These are phyloP conservation scores for Mucor mucedo DNA, from an alignment of 371 early-diverging fungal genomes.

Conservation along the genomic window DNA sequence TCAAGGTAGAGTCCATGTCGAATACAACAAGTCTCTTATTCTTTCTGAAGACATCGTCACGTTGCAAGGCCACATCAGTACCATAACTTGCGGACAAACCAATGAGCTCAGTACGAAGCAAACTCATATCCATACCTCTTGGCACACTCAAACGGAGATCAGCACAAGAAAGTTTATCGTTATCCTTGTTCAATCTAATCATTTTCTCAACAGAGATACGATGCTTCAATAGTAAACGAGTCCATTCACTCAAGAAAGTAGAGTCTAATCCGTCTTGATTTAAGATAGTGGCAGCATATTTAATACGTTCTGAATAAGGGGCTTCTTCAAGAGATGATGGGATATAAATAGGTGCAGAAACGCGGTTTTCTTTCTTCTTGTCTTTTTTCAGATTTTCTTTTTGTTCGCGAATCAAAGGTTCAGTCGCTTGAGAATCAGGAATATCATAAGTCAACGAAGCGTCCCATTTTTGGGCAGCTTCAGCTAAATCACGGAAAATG, in stretches of 20 bases:
- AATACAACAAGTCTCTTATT: conserved; percentile 95
- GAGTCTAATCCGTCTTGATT: conserved; percentile 79
- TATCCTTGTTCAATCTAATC: conserved; percentile 70
- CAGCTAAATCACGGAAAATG: conserved; percentile 76
- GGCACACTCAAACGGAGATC: conserved; percentile 85
- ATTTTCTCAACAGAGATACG: conserved; percentile 84
- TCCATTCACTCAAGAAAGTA: conserved; percentile 77
- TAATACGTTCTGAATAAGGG: conserved; percentile 78
- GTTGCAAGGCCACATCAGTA: conserved; percentile 89
- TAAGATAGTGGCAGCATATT: conserved; percentile 83
- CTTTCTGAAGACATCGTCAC: conserved; percentile 84
- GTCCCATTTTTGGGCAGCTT: conserved; percentile 82
- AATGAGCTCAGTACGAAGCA: conserved; percentile 72
- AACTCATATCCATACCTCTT: conserved; percentile 59
- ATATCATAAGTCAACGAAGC: conserved; percentile 80
- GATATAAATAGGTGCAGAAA: conserved; percentile 35
- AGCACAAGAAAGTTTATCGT: conserved; percentile 66
- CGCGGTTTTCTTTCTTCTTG: conserved; percentile 35
- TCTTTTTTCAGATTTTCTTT: conserved; percentile 38
- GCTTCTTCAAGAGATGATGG: conserved; percentile 78
- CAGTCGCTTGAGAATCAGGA: conserved; percentile 71
- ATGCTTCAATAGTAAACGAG: conserved; percentile 66
- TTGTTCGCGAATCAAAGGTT: conserved; percentile 45
- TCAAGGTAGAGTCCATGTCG: conserved; percentile 98
- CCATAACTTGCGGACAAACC: conserved; percentile 69